phyloP scores from a whole-genome alignment of 495 filamentous ascomycete species.

The Cercophora samala region DNA sequence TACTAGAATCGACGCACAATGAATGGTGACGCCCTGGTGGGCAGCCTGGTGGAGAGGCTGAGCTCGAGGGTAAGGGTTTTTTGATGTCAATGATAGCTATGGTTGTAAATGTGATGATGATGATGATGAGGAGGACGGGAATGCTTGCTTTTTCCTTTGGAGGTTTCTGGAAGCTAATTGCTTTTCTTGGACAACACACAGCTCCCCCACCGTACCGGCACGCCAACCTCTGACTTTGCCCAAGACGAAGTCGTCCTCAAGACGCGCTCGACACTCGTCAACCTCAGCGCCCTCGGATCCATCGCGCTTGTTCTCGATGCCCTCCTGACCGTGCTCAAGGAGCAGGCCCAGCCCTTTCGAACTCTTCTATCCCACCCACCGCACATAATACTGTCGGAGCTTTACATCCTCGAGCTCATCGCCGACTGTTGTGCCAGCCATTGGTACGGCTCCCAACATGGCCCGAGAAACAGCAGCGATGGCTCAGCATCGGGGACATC shows the following conservation, averaged over 20 bases:
- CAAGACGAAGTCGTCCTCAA: slow-evolving; percentile 60
- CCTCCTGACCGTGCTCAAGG: slow-evolving; percentile 51
- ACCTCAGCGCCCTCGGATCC: slow-evolving; percentile 50
- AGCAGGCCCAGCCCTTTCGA: slow-evolving; percentile 48
- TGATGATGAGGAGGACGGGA: background rate
- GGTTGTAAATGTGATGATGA: background rate
- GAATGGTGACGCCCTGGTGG: slow-evolving; percentile 62
- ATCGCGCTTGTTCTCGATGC: slow-evolving; percentile 55
- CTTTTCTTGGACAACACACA: slow-evolving; percentile 25
- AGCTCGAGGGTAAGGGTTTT: slow-evolving; percentile 53
- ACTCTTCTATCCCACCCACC: slow-evolving; percentile 45
- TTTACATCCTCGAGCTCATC: slow-evolving; percentile 57
- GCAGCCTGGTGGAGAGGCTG: slow-evolving; percentile 62
- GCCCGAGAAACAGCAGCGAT: slow-evolving; percentile 27
- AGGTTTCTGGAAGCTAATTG: background rate
- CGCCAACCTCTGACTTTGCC: slow-evolving; percentile 52
- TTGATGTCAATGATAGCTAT: background rate
- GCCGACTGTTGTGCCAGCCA: slow-evolving; percentile 61
- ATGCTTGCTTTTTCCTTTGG: background rate
- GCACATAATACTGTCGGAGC: slow-evolving; percentile 56
- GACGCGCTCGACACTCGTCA: slow-evolving; percentile 58
- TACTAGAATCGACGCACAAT: slow-evolving; percentile 41
- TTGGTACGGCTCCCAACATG: slow-evolving; percentile 39
- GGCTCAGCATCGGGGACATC: slow-evolving; percentile 2
- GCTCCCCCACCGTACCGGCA: slow-evolving; percentile 64